Evolutionary conservation across 1,139 yeast genomes (phyloP), one percentile per base, ranked within the genome.

Genomic region (Hansenula lynferdii): DNA sequence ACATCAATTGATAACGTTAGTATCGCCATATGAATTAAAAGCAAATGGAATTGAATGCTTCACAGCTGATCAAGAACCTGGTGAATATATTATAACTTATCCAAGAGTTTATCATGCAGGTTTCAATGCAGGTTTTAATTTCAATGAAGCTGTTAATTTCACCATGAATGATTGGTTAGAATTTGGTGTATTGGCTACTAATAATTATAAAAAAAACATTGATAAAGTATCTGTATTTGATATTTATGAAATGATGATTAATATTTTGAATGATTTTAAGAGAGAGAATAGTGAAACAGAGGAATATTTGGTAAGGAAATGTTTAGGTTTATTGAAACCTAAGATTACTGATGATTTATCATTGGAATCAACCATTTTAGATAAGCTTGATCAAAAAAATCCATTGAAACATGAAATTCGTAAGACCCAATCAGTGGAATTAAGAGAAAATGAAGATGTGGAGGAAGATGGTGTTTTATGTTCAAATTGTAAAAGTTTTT

Each of bases 91-190:
- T 7, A 64, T 84, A 4, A 84, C 94, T 0, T 84, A 75, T 51
- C 94, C 94, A 0, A 69, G 80, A 47, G 90, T 85, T 18, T 84
- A 83, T 53, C 94, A 84, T 60, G 80, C 90, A 3, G 94, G 94
- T 0, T 84, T 84, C 59, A 84, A 84, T 53, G 71, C 80, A 45
- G 94, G 92, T 0, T 82, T 75, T 54, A 84, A 84, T 54, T 72
- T 84, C 43, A 85, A 85, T 44, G 94, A 84, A 53, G 89, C 92
- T 3, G 94, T 84, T 8, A 84, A 84, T 54, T 84, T 84, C 58
- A 84, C 90, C 4, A 69, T 79, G 69, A 72, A 76, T 38, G 67
- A 70, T 34, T 84, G 94, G 94, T 57, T 84, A 20, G 74, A 70
- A 14, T 77, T 63, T 57, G 90, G 92, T 2, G 70, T 77, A 12